phyloP scores from a whole-genome alignment of 345 rosid genomes.

The Carallia pectinifolia region DNA sequence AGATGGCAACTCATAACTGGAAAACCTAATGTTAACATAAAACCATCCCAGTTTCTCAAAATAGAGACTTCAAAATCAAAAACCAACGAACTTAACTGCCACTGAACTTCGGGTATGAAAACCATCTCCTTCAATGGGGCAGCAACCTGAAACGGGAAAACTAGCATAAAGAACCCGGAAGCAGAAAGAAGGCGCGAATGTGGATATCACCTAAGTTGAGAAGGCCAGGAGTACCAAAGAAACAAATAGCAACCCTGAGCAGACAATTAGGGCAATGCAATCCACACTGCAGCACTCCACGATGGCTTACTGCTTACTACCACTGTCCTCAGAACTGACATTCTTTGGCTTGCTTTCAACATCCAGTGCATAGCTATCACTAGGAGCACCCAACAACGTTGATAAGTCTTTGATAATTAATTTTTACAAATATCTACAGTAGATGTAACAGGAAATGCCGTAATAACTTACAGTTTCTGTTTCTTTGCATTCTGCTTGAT shows the following conservation, averaged over 20 bases:
- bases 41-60: constrained; percentile 26
- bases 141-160: constrained; percentile 52
- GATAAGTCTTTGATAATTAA: constrained; percentile 1
- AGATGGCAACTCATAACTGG: constrained; percentile 17
- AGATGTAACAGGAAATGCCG: not conserved
- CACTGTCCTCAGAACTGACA: constrained; percentile 40
- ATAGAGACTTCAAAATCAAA: constrained; percentile 27
- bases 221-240: constrained; percentile 36
- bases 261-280: constrained; percentile 16
- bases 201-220: constrained; percentile 33
- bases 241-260: constrained; percentile 23
- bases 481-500: constrained; percentile 72
- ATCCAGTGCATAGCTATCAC: constrained; percentile 40
- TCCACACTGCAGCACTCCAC: constrained; percentile 21
- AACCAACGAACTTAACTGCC: constrained; percentile 67
- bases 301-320: constrained; percentile 40
- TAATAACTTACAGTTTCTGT: constrained; percentile 50
- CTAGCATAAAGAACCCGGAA: constrained; percentile 43
- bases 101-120: constrained; percentile 45
- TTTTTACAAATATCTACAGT: constrained; percentile 2
- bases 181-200: constrained; percentile 36
- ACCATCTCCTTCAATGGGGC: constrained; percentile 46
- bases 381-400: constrained; percentile 34
- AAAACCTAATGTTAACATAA: constrained; percentile 21
- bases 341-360: constrained; percentile 46